A percentile compares a stretch with the other conserved stretches of the same genome.
These are phyloP conservation scores for Pilaira anomala DNA, from an alignment of 192 early-diverging fungal genomes.

Conservation along the genomic window DNA sequence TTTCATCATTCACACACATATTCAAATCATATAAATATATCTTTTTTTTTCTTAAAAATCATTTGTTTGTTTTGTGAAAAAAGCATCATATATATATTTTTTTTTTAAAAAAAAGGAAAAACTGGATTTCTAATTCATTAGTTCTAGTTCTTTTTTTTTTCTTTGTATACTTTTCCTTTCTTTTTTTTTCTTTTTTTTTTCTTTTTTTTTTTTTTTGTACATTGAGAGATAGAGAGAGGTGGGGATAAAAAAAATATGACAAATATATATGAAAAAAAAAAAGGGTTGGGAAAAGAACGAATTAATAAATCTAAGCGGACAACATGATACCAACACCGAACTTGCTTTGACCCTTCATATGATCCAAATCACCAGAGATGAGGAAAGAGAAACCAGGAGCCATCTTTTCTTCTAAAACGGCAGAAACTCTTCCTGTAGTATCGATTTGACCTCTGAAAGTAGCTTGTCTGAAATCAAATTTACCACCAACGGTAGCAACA, in stretches of 20 bases:
- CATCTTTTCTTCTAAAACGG: constrained; percentile 94
- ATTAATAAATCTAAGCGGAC: constrained; percentile 63
- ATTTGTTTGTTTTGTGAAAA: too few species aligned
- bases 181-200: too few species aligned
- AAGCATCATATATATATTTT: not conserved
- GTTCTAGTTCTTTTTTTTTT: not conserved
- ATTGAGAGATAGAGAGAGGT: not conserved
- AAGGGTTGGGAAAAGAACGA: not conserved
- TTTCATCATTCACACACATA: too few species aligned
- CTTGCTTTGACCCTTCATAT: constrained; percentile 73
- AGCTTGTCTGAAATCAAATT: constrained; percentile 91
- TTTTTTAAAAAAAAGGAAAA: not conserved
- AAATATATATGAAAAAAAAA: constrained; percentile 1
- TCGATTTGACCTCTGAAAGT: constrained; percentile 92
- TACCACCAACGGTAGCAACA: constrained; percentile 92
- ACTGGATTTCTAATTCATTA: not conserved
- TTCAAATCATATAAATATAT: too few species aligned
- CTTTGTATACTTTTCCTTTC: too few species aligned
- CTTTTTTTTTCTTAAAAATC: not conserved
- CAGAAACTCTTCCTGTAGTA: constrained; percentile 81
- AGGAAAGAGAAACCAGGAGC: constrained; percentile 90
- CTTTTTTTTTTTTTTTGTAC: not conserved
- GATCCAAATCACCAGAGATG: constrained; percentile 93
- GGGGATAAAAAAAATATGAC: not conserved
- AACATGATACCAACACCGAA: constrained; percentile 87